Base-by-base conservation (phyloP, 2,329 filamentous ascomycete genomes). In the Colletotrichum simmondsii region DNA sequence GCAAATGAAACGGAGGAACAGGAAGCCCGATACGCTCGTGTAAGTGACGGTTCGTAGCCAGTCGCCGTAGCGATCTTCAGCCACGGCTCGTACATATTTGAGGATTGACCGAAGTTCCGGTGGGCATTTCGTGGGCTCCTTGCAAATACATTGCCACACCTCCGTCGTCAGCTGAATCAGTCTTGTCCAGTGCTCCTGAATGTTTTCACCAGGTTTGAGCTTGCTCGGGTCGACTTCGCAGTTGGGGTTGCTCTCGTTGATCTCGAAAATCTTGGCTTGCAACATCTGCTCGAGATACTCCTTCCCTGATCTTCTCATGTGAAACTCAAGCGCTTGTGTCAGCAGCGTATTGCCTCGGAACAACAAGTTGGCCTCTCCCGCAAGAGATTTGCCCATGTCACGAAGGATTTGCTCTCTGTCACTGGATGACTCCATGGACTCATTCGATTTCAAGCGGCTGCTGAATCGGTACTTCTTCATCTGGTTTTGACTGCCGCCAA, bases 221-320 rank as follows among this genome's bases (percentile, higher is more conserved):
- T 93, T 92, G 82, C 94, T 95, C 1, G 97, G 96, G 79, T 99
- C 97, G 10, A 99, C 95, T 81, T 99, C 97, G 81, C 96, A 98
- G 77, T 98, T 94, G 0, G 93, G 93, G 79, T 98, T 95, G 75
- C 93, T 91, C 77, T 96, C 93, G 78, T 97, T 97, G 80, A 99
- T 98, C 79, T 97, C 94, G 71, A 89, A 88, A 57, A 99, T 89
- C 81, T 95, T 97, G 64, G 95, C 92, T n/a, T 91, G 91, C 52
- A 99, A 87, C 0, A 94, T 93, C 62, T 97, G 94, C 77, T 97
- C 94, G 1, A 99, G 85, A 78, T 98, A 99, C 76, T 98, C 95
- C 76, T 95, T 96, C 54, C 97, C 97, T 1, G 98, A 86, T 11
- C 97, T 91, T 71, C 95, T 94, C 97, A 99, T 98, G 81, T 99